Conservation (phyloP, 768 basidiomycete species). For the Clitopilus passeckerianus region DNA sequence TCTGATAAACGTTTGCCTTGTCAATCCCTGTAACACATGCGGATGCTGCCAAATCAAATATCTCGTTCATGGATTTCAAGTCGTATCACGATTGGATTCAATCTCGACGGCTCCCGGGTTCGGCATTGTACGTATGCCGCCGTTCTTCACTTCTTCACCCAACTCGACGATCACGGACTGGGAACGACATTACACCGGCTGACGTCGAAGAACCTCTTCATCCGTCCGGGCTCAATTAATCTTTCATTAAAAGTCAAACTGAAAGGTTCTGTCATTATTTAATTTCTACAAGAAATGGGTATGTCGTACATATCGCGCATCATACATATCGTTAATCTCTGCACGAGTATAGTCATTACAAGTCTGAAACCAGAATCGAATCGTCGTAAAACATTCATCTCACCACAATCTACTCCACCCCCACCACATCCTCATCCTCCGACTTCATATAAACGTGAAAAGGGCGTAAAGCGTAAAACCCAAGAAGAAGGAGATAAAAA, state of each 20-base stretch:
- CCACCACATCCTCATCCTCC: background rate
- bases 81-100: too few relatives aligned
- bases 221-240: background rate
- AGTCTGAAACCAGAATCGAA: background rate
- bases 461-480: background rate
- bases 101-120: too few relatives aligned
- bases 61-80: too few relatives aligned
- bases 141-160: too few relatives aligned
- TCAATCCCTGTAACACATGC: too few relatives aligned
- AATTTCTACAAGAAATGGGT: background rate
- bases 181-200: too few relatives aligned
- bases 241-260: background rate
- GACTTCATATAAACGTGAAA: background rate
- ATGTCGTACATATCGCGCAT: background rate
- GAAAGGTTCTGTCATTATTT: background rate
- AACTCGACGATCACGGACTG: too few relatives aligned
- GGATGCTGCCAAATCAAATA: too few relatives aligned
- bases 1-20: too few relatives aligned
- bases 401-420: background rate
- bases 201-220: too few relatives aligned
- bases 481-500: background rate
- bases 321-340: background rate
- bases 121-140: too few relatives aligned
- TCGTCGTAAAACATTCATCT: background rate
- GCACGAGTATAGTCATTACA: background rate